Base-by-base conservation (phyloP, 2,329 filamentous ascomycete species). In the Zasmidium citrigriseum region DNA sequence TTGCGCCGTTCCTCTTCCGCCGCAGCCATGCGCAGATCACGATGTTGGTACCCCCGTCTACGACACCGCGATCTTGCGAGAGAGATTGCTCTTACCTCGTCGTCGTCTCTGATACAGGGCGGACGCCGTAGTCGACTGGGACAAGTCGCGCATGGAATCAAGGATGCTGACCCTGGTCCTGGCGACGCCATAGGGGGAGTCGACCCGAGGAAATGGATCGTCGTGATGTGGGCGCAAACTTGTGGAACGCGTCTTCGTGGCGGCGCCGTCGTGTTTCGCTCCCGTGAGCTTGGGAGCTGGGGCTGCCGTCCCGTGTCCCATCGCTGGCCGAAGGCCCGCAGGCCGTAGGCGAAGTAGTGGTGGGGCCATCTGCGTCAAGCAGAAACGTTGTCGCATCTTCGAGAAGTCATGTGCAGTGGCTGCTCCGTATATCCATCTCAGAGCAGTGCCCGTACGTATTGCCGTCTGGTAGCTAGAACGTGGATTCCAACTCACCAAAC, bases 1-100 rank as follows among this genome's bases (percentile, higher is more conserved):
- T 46, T 47, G 25, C 52, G 41, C 50, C 50, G 50, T 45, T 52
- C 20, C 50, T 24, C 18, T 52, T 24, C 50, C 50, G 50, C 20
- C 29, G 34, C 49, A 25, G 21, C 52, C 45, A 29, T 24, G 52
- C 27, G 52, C 41, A 46, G 52, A 54, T 54, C 52, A 29, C 51
- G 21, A 53, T 24, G 34, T 46, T 46, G 22, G 22, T 41, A 29
- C 38, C 25, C 48, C 48, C 48, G 48, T 51, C 34, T 41, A 41
- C 16, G 22, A 27, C 18, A 25, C 23, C 48, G 48, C 48, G 20
- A 51, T 51, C 34, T 34, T 16, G 48, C 25, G 34, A 9, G 34
- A 41, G 34, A 41, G 34, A 41, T 41, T 41, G 10, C 47, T 27
- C 47, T 23, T 18, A 23, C 47, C 44, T 18, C n/a, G 44, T 46